Evolutionary conservation across 345 rosid species (phyloP), one percentile per base, ranked within the genome.

Genomic region (Gossypium longicalyx): DNA sequence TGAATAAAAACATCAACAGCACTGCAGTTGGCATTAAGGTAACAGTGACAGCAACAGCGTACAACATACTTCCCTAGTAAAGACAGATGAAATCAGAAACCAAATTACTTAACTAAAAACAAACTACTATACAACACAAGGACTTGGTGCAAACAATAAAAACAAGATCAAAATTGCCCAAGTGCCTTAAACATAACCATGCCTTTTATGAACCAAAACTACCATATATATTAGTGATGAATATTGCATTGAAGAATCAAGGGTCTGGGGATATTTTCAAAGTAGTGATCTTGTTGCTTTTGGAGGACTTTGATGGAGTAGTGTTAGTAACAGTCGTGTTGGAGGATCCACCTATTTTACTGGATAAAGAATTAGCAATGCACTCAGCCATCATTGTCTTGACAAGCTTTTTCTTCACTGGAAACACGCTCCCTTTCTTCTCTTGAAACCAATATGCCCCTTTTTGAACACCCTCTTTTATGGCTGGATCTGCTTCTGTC

Each of bases 391-490:
- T 65, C 51, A 19, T 65, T n/a, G 16, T 10, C 51, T n/a, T 65
- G 3, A 65, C 69, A 1, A n/a, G 25, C 13, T 43, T 65, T 65
- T n/a, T 41, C 49, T 65, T 65, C 69, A 1, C 51, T 4, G 69
- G 69, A 19, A 65, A 65, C 27, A n/a, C 51, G 4, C 69, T 65
- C 19, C 69, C 69, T 65, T 41, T 43, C 69, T 65, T 65, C 69
- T 65, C 16, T 2, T 19, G 69, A 13, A 65, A 65, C 69, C 69
- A 1, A 34, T 34, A 15, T 15, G 34, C 29, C 10, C 3, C 10
- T 3, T 27, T 61, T 3, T 7, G 15, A 61, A 13, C 44, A 13
- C 16, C 44, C 20, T 61, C 69, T 44, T n/a, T n/a, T 10, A 3
- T n/a, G 4, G 9, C 69, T 43, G 9, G 7, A 4, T 65, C 27